Evolutionary conservation across 2,329 filamentous ascomycete genomes (phyloP), one percentile per base, ranked within the genome.

Genomic region (Colletotrichum chlorophyti): DNA sequence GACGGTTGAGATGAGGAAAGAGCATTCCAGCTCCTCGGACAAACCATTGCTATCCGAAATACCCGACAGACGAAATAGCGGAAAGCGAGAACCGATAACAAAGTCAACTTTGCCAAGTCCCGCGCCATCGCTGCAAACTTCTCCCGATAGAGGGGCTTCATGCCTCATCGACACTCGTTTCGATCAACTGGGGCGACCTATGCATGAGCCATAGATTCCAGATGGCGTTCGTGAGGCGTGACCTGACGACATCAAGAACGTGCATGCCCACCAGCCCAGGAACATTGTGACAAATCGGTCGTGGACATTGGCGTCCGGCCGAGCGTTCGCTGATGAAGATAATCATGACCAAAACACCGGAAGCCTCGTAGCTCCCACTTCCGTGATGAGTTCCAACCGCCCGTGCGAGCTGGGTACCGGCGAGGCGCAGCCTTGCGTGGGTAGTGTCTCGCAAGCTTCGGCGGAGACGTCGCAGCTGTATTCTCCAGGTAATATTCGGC

Each of bases 381-480:
- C 54, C 50, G 35, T 50, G 43, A 55, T n/a, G n/a, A n/a, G n/a
- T n/a, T 19, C 29, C 21, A n/a, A 40, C 14, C 21, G 43, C 42
- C 34, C 41, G 52, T 51, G 46, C 52, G 53, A 43, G 40, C 51
- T 40, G 17, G 45, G 34, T 45, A 40, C 32, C 19, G 38, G 29
- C 9, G 45, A 58, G 57, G 57, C 45, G 57, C 34, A 51, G 32
- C 29, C 41, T 40, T 19, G 57, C 46, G 58, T 35, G 17, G 41
- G 27, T n/a, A 41, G 17, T 21, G 45, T 51, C 52, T 48, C 29
- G 49, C 45, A 57, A 41, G 21, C 35, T 29, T 38, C 43, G 43
- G 11, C 41, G 41, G 50, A 37, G 35, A 12, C n/a, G 17, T 7
- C 5, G 40, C 45, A 42, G 46, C 43, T 23, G 27, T 46, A 26